Base-by-base conservation (phyloP, 2,329 filamentous ascomycete genomes). In the Emergomyces africanus region DNA sequence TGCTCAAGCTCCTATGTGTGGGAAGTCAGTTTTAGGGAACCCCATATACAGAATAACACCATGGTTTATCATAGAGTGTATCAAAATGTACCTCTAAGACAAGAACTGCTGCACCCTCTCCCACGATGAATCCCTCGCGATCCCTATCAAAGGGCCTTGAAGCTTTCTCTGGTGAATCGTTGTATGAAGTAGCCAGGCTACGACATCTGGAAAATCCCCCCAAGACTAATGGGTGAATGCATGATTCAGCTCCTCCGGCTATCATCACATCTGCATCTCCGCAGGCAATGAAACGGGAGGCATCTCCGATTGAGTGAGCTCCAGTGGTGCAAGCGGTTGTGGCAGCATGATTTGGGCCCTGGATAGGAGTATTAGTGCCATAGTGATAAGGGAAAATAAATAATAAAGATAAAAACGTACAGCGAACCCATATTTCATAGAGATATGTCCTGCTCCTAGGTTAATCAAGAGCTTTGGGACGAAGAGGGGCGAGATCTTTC, bases 301-400 rank as follows among this genome's bases (percentile, higher is more conserved):
- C 94, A 71, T 99, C 94, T 20, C 92, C 94, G 55, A 99, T 86
- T 1, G 91, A 90, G 75, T 99, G 94, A 0, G 92, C 89, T 12
- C 94, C 94, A 0, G 94, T 99, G 0, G 94, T 97, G 71, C 94
- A 99, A 60, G 94, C 94, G 14, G 94, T 99, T 0, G 92, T 95
- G 44, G 84, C 90, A 1, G 92, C 84, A 73, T 96, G 94, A 69
- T 96, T 96, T 4, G 94, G 94, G 0, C 94, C 94, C 72, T 88
- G 14, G 5, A 30, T 37, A 6, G 20, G 15, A 18, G 33, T 30
- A 23, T 33, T 10, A 18, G 54, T n/a, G 28, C 14, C 15, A 57
- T 57, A n/a, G n/a, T 18, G 30, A 6, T 3, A 49, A 2, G n/a
- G 12, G 20, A 30, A 35, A 5, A 30, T 6, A 30, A 0, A 10